Conservation (phyloP, 805 yeast species). For the Ogataea methylovora region DNA sequence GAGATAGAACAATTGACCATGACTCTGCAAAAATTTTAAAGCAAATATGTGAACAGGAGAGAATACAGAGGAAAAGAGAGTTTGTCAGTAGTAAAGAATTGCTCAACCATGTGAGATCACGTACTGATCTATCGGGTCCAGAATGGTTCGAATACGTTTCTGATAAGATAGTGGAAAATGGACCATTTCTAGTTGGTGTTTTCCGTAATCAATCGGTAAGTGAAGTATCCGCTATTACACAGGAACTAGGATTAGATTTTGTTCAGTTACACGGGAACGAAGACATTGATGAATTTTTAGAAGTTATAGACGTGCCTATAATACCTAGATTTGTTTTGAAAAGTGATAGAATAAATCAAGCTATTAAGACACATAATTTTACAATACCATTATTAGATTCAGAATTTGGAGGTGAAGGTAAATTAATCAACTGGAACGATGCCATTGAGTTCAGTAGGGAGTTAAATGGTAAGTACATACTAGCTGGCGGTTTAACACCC, state of each 20-base stretch:
- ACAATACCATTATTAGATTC: slow-evolving; percentile 70
- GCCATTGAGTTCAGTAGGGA: slow-evolving; percentile 30
- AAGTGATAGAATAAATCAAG: slow-evolving; percentile 28
- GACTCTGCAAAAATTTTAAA: slow-evolving; percentile 41
- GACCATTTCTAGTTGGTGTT: slow-evolving; percentile 82
- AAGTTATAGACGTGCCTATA: slow-evolving; percentile 41
- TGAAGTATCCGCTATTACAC: slow-evolving; percentile 41
- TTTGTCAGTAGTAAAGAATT: slow-evolving; percentile 18
- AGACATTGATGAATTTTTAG: slow-evolving; percentile 39
- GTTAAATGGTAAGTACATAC: slow-evolving; percentile 35
- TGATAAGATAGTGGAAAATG: slow-evolving; percentile 24
- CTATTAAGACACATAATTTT: slow-evolving; percentile 28
- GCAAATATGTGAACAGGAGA: slow-evolving; percentile 14
- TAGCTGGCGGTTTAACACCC: slow-evolving; percentile 89
- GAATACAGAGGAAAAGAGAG: slow-evolving; percentile 12
- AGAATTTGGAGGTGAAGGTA: slow-evolving; percentile 90
- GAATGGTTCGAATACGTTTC: slow-evolving; percentile 27
- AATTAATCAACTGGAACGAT: slow-evolving; percentile 63
- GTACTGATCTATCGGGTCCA: slow-evolving; percentile 14
- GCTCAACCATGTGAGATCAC: slow-evolving; percentile 13
- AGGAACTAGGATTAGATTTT: slow-evolving; percentile 52
- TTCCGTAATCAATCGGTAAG: slow-evolving; percentile 73
- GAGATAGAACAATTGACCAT: slow-evolving; percentile 59
- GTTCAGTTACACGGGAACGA: slow-evolving; percentile 87
- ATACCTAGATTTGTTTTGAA: slow-evolving; percentile 67